Percentiles rank a stretch among this genome's conserved stretches.
Evolutionary conservation across 441 rosid genomes (phyloP).

Genomic region (Syzygium malaccense): DNA sequence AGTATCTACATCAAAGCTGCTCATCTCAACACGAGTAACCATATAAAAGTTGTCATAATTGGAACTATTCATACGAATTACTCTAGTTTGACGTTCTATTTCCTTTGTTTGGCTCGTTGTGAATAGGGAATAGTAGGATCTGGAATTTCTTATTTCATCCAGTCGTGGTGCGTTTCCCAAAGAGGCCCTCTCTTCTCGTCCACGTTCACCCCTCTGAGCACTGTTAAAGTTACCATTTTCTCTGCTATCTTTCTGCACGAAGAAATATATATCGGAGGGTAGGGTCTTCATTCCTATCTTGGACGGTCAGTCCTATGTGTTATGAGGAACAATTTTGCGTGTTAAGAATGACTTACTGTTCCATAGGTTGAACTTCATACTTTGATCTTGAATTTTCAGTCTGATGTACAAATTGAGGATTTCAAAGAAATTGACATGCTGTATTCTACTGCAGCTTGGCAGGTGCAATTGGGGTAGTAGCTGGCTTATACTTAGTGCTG

Average conservation of each 20-base stretch:
- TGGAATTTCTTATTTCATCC: slow-evolving; percentile 41
- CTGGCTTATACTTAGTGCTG: slow-evolving; percentile 59
- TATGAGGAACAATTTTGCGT: not conserved
- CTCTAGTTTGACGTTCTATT: not conserved
- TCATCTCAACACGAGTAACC: not conserved
- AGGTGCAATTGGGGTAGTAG: slow-evolving; percentile 53
- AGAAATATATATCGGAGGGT: slow-evolving; percentile 56
- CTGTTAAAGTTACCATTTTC: slow-evolving; percentile 42
- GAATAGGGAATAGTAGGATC: slow-evolving; percentile 44
- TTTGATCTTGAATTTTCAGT: not conserved
- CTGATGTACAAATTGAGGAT: not conserved
- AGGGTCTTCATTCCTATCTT: not conserved
- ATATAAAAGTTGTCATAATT: not conserved
- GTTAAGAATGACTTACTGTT: not conserved
- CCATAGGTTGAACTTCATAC: not conserved
- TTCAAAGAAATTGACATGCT: not conserved
- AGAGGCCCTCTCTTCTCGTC: slow-evolving; percentile 61
- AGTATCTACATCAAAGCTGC: not conserved
- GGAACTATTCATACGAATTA: too few relatives aligned
- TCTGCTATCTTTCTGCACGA: slow-evolving; percentile 49
- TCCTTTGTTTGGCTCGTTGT: not conserved
- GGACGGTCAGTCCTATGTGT: not conserved
- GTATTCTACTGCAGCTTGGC: slow-evolving; percentile 26
- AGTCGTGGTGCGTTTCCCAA: slow-evolving; percentile 54
- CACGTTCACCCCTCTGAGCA: slow-evolving; percentile 50